Percentiles rank a stretch among this genome's conserved stretches.
These are phyloP conservation scores for Yamadazyma blattariae DNA, from an alignment of 1,139 yeast species.

Conservation along the genomic window DNA sequence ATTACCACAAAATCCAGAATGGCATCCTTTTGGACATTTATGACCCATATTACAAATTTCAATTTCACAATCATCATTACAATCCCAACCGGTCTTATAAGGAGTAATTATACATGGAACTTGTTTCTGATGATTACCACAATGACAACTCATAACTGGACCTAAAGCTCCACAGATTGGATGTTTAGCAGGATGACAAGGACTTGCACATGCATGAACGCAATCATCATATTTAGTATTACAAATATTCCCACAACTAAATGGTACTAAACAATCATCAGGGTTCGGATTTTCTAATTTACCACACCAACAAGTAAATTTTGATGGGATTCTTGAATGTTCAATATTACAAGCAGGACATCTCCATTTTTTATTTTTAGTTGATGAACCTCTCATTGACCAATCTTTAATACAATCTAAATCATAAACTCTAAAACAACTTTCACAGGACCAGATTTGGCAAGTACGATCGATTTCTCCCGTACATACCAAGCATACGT, in stretches of 20 bases:
- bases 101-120: conserved; percentile 74
- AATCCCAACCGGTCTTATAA: conserved; percentile 64
- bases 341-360: conserved; percentile 82
- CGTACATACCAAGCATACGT: conserved; percentile 81
- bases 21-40: conserved; percentile 51
- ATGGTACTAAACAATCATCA: conserved; percentile 60
- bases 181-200: conserved; percentile 92
- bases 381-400: conserved; percentile 74
- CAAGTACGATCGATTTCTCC: conserved; percentile 71
- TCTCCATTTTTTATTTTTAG: conserved; percentile 59
- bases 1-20: conserved; percentile 75
- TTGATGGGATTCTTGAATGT: conserved; percentile 50
- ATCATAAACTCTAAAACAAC: conserved; percentile 78
- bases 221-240: conserved; percentile 53
- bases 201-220: conserved; percentile 70
- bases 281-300: conserved; percentile 64
- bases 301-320: conserved; percentile 90
- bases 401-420: conserved; percentile 77
- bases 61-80: conserved; percentile 60
- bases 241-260: conserved; percentile 89
- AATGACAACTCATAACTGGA: conserved; percentile 64
- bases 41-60: conserved; percentile 72
- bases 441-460: conserved; percentile 69
- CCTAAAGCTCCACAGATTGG: conserved; percentile 78
- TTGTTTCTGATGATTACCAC: conserved; percentile 69